phyloP scores from a whole-genome alignment of 2,329 filamentous ascomycete species.

The Biscogniauxia sp. region DNA sequence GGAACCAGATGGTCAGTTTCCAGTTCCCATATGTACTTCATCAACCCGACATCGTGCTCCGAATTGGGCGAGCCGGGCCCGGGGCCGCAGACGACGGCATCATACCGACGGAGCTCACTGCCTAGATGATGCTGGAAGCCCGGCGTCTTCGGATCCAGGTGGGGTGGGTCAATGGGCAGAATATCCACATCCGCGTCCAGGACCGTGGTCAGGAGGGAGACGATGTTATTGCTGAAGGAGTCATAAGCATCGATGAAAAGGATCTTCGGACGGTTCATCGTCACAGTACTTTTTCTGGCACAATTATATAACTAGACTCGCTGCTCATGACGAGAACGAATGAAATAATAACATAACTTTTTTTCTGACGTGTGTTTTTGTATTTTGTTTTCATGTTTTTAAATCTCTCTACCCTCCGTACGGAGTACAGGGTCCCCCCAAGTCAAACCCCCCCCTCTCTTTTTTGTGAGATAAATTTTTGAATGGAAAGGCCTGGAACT shows the following conservation, averaged over 20 bases:
- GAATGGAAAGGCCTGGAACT: neutral
- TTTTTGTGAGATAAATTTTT: neutral
- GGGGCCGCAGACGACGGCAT: conserved; percentile 86
- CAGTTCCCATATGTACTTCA: conserved; percentile 72
- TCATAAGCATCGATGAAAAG: conserved; percentile 95
- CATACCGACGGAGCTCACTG: conserved; percentile 58
- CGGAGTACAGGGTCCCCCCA: conserved; percentile 13
- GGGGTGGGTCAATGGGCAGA: conserved; percentile 67
- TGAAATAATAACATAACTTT: neutral
- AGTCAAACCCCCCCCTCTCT: no score
- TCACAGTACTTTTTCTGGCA: conserved; percentile 6
- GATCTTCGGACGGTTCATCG: conserved; percentile 49
- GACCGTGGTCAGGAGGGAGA: conserved; percentile 71
- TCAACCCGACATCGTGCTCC: conserved; percentile 76
- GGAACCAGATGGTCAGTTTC: conserved; percentile 61
- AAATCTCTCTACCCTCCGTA: conserved; percentile 5
- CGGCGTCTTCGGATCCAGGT: conserved; percentile 42
- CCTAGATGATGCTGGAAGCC: conserved; percentile 46
- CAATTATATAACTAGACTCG: neutral
- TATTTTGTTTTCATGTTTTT: neutral
- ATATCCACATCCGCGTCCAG: conserved; percentile 67
- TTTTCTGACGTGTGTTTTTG: neutral
- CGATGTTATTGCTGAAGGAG: conserved; percentile 94
- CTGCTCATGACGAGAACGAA: neutral
- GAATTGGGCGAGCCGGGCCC: conserved; percentile 80